phyloP scores from a whole-genome alignment of 2,329 filamentous ascomycete genomes.

The Trichoderma koningiopsis region DNA sequence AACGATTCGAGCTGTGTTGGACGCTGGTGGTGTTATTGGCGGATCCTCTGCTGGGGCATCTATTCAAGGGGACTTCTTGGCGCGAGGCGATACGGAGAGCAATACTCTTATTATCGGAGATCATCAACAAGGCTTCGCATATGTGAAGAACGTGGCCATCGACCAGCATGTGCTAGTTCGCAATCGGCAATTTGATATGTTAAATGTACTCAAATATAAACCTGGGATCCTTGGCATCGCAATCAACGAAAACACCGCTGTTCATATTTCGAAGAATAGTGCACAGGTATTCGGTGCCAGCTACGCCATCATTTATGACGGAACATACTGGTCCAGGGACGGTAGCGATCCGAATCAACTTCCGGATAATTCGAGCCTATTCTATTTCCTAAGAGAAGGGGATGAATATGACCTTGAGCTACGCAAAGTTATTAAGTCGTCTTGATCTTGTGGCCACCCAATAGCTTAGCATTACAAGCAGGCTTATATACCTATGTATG shows the following conservation, averaged over 20 bases:
- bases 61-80: slow-evolving; percentile 16
- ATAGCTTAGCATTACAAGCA: not conserved
- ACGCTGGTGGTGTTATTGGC: slow-evolving; percentile 12
- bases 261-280: slow-evolving; percentile 12
- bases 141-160: slow-evolving; percentile 19
- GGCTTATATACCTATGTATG: not conserved
- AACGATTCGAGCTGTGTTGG: slow-evolving; percentile 13
- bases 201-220: slow-evolving; percentile 13
- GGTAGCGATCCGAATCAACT: slow-evolving; percentile 5
- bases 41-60: slow-evolving; percentile 15
- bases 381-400: slow-evolving; percentile 12
- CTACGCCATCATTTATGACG: slow-evolving; percentile 19
- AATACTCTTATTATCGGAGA: slow-evolving; percentile 14
- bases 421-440: not conserved
- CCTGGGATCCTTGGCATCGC: slow-evolving; percentile 13
- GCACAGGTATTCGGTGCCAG: slow-evolving; percentile 6
- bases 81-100: slow-evolving; percentile 16
- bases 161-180: slow-evolving; percentile 18
- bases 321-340: slow-evolving; percentile 16
- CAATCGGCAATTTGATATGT: slow-evolving; percentile 13
- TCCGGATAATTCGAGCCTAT: slow-evolving; percentile 1
- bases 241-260: slow-evolving; percentile 10
- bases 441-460: not conserved
- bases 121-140: slow-evolving; percentile 18
- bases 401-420: slow-evolving; percentile 9